Conservation (phyloP, 306 rosid species). For the Prunus armeniaca region DNA sequence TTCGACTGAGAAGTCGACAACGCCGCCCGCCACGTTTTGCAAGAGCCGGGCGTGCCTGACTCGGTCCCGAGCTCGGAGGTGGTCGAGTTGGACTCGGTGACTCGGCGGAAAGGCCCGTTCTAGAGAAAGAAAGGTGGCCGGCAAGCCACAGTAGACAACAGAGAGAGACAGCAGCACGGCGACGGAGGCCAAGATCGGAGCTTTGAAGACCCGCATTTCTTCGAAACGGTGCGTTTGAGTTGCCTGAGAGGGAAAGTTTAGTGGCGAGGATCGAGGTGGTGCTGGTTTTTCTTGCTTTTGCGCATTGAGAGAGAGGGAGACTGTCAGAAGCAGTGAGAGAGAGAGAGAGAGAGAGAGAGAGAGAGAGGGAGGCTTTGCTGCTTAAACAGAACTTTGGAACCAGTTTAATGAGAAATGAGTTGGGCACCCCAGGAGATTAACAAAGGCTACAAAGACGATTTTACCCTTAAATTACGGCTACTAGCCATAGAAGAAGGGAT, state of each 20-base stretch:
- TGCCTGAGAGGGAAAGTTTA: slow-evolving; percentile 11
- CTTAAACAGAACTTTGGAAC: neutral
- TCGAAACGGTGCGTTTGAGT: slow-evolving; percentile 3
- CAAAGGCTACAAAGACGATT: neutral
- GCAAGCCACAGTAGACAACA: slow-evolving; percentile 40
- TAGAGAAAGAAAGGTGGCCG: slow-evolving; percentile 48
- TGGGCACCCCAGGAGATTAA: neutral
- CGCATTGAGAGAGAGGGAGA: slow-evolving; percentile 33
- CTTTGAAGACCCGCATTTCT: slow-evolving; percentile 46
- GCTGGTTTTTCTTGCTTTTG: slow-evolving; percentile 19
- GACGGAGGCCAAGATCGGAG: slow-evolving; percentile 26
- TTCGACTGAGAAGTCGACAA: slow-evolving; percentile 73
- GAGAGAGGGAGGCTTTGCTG: neutral
- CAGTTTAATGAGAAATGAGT: neutral
- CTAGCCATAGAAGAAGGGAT: too few species aligned
- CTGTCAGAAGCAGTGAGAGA: neutral
- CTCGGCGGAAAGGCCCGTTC: slow-evolving; percentile 54
- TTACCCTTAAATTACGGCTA: neutral
- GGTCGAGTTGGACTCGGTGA: slow-evolving; percentile 47
- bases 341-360: slow-evolving; percentile 2
- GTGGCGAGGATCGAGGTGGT: slow-evolving; percentile 29
- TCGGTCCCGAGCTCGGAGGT: slow-evolving; percentile 63
- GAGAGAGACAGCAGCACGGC: slow-evolving; percentile 24
- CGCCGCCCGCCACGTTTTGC: slow-evolving; percentile 51
- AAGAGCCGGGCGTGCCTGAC: slow-evolving; percentile 68